Conservation (phyloP, 1,139 yeast genomes). For the Taphrina pruni region DNA sequence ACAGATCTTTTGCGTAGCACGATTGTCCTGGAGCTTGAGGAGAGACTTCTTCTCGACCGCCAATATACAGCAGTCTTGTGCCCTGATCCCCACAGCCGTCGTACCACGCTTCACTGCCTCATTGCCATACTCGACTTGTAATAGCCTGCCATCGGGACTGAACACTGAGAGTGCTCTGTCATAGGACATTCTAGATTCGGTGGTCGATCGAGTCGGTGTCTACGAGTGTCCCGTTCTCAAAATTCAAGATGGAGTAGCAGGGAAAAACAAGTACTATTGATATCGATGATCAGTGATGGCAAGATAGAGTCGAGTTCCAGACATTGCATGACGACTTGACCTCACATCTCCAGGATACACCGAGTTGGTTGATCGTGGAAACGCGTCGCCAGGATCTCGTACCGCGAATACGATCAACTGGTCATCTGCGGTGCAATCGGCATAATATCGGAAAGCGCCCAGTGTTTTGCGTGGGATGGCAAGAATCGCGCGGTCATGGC, state of each 20-base stretch:
- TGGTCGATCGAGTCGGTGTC: not conserved
- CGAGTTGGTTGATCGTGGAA: not conserved
- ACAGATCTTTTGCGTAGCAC: constrained; percentile 94
- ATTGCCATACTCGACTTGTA: constrained; percentile 88
- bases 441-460: too few relatives aligned
- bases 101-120: constrained; percentile 99
- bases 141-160: constrained; percentile 81
- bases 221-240: not conserved
- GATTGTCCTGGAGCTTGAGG: constrained; percentile 90
- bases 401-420: not conserved
- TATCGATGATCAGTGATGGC: too few relatives aligned
- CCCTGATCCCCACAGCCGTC: constrained; percentile 93
- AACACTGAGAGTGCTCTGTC: constrained; percentile 93
- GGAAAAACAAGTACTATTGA: too few relatives aligned
- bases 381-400: constrained; percentile 6
- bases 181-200: constrained; percentile 57
- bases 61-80: constrained; percentile 81
- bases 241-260: too few relatives aligned
- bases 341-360: too few relatives aligned
- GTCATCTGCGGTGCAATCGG: too few relatives aligned
- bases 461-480: too few relatives aligned
- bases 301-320: too few relatives aligned
- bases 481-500: not conserved
- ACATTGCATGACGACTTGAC: too few relatives aligned
- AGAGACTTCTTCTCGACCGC: constrained; percentile 98